These are phyloP conservation scores for Sphagnum contortum DNA, from an alignment of 225 moss, liverwort and hornwort genomes.

Conservation along the genomic window DNA sequence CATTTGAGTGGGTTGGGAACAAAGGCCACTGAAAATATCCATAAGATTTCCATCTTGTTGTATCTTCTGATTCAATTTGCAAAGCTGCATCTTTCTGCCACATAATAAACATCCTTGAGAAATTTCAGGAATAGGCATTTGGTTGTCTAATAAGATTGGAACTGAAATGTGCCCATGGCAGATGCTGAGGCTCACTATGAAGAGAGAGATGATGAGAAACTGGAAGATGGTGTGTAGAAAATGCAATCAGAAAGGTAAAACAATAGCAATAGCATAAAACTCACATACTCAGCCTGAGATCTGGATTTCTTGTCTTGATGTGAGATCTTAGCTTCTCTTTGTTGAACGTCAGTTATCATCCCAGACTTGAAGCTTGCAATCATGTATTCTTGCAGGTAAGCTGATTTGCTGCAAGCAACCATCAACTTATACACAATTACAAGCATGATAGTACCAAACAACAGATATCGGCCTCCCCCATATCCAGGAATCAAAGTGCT, in stretches of 20 bases:
- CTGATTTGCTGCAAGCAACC: constrained; percentile 16
- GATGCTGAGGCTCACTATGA: neutral
- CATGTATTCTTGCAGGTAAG: constrained; percentile 35
- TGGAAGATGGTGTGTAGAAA: neutral
- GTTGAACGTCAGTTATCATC: neutral
- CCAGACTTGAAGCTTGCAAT: constrained; percentile 22
- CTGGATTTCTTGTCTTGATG: neutral
- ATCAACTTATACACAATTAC: constrained; percentile 1
- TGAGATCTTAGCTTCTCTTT: too few species aligned
- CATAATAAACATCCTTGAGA: too few species aligned
- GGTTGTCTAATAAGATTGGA: too few species aligned
- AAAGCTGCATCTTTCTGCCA: too few species aligned
- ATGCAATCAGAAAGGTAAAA: neutral
- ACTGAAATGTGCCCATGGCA: too few species aligned
- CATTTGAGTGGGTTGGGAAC: constrained; percentile 41
- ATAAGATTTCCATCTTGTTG: too few species aligned
- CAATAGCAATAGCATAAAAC: neutral
- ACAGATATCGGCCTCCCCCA: too few species aligned
- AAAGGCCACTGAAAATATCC: constrained; percentile 2
- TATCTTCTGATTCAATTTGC: too few species aligned
- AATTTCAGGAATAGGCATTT: too few species aligned
- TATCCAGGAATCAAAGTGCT: too few species aligned
- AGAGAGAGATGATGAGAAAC: neutral
- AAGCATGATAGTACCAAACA: too few species aligned
- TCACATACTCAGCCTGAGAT: constrained; percentile 2